phyloP scores from a whole-genome alignment of 164 flowering plant genomes.

The Annona squamosa region DNA sequence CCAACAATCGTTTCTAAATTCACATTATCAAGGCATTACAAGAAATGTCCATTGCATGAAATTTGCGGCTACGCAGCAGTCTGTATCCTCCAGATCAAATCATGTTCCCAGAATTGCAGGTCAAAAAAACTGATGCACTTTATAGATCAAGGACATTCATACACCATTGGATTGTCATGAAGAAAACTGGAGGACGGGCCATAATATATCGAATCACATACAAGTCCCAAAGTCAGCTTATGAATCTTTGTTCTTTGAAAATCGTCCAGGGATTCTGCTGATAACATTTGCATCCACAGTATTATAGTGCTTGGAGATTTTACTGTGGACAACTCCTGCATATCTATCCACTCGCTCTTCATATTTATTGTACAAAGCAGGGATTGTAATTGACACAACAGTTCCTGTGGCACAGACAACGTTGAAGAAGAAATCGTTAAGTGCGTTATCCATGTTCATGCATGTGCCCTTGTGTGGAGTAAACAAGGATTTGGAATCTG shows the following conservation, averaged over 20 bases:
- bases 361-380: conserved; percentile 71
- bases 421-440: background rate
- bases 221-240: conserved; percentile 7
- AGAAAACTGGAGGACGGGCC: background rate
- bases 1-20: background rate
- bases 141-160: background rate
- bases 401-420: conserved; percentile 41
- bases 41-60: background rate
- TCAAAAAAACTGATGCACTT: background rate
- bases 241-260: conserved; percentile 55
- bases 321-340: conserved; percentile 54
- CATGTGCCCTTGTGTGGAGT: background rate
- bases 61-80: background rate
- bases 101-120: background rate
- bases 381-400: conserved; percentile 61
- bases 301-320: conserved; percentile 61
- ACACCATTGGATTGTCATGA: background rate
- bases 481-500: background rate
- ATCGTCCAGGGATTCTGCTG: conserved; percentile 49
- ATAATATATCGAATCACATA: background rate
- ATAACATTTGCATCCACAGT: conserved; percentile 68
- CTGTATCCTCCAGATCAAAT: background rate
- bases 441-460: background rate
- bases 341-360: conserved; percentile 53
- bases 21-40: background rate